Base-by-base conservation (phyloP, 257 asterid species). In the Forsythia viridissima region DNA sequence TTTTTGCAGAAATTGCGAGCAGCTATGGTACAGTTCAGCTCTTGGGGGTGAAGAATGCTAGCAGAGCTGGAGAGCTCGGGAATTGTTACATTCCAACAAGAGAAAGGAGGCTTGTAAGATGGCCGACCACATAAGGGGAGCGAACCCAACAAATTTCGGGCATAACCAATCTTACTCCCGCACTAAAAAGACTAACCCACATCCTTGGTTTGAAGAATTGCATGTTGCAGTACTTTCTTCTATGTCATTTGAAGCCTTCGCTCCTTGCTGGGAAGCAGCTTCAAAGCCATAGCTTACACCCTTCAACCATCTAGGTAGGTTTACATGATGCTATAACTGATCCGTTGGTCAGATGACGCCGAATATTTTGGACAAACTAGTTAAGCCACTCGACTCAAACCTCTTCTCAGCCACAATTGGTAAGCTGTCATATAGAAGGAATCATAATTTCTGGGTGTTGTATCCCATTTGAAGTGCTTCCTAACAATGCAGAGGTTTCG, bases 401-500 rank as follows among this genome's bases (percentile, higher is more conserved):
- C 98, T 86, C 94, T 77, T 82, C 88, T 88, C 71, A 80, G 80
- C 98, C 98, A 93, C 34, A 93, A 88, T 77, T 93, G 93, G 84
- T 93, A 91, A 5, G 89, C 93, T 12, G 91, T 93, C 98, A 91
- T 93, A 78, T 91, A 72, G 76, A 93, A 93, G 51, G 97, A 86
- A 70, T 91, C 96, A 16, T 88, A 89, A 10, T 43, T 80, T 74
- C 1, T 71, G 0, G 98, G 97, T 44, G 13, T 78, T 18, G 55
- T 69, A 80, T 91, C 86, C 98, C 98, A 93, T 16, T 75, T 79
- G 71, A 93, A 93, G 82, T 93, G 98, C 84, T 73, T 88, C 80
- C 96, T 87, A 37, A 91, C 90, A 63, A 77, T 42, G 80, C 88
- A 76, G 21, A 93, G 79, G 80, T 86, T 93, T 38, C 48, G 72